phyloP scores from a whole-genome alignment of 495 filamentous ascomycete genomes.

The Talaromyces borbonicus region DNA sequence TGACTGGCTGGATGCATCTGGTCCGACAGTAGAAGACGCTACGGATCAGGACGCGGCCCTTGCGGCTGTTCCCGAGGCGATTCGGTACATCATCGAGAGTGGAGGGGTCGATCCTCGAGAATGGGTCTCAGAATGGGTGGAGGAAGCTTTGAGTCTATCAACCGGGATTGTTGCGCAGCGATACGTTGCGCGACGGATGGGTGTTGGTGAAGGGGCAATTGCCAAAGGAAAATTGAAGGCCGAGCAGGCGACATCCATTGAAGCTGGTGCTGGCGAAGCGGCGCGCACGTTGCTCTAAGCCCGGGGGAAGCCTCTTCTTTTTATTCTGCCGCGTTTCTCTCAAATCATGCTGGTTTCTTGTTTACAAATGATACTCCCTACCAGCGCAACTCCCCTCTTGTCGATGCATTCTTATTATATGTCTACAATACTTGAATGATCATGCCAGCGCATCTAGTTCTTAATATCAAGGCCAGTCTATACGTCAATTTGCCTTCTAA shows the following conservation, averaged over 20 bases:
- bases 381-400: too few relatives aligned
- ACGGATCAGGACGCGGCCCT: conserved; percentile 19
- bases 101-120: conserved; percentile 92
- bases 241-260: conserved; percentile 57
- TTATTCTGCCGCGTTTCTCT: conserved; percentile 5
- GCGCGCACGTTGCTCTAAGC: conserved; percentile 50
- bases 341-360: background rate
- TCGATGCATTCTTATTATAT: too few relatives aligned
- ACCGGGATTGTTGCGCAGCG: conserved; percentile 87
- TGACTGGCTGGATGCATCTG: conserved; percentile 78
- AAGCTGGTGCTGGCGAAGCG: conserved; percentile 71
- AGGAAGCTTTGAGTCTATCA: conserved; percentile 72
- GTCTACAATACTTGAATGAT: conserved; percentile 11
- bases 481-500: too few relatives aligned
- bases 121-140: conserved; percentile 96
- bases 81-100: conserved; percentile 73
- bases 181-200: conserved; percentile 92
- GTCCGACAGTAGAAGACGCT: conserved; percentile 35
- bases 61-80: conserved; percentile 64
- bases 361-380: conserved; percentile 12
- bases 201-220: conserved; percentile 71
- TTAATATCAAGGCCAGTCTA: background rate
- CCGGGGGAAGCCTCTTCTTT: background rate
- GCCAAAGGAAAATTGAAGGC: conserved; percentile 68
- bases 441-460: conserved; percentile 3